Base-by-base conservation (phyloP, 257 asterid genomes). In the Thymus mandschuricus region DNA sequence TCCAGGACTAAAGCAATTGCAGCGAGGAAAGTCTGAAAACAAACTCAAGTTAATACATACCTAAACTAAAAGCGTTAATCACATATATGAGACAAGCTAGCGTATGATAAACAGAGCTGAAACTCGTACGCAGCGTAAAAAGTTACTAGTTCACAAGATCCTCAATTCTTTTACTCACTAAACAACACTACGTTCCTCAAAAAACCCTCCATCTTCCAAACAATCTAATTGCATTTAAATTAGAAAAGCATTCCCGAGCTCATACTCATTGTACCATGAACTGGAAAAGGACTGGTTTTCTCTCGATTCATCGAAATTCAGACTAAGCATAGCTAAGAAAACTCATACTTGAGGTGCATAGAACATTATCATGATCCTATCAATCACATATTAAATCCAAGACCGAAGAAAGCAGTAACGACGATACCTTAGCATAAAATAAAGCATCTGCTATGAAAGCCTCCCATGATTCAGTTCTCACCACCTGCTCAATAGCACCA, bases 381-480 rank as follows among this genome's bases (percentile, higher is more conserved):
- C 64, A 57, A 60, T 29, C 3, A 11, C 15, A 46, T 11, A 64
- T 54, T 69, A 56, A 30, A 58, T 51, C 59, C 60, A 50, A 52
- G 55, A 71, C 13, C 10, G 11, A 8, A 51, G 62, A 76, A 21
- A 68, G 63, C 50, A 66, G 75, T 41, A 69, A 56, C 5, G 5
- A 64, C 61, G 50, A 64, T 72, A 94, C 98, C 97, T 94, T 94
- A 27, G 93, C 96, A 82, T 72, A 89, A 58, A 91, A 80, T 27
- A 94, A 78, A 33, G 84, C 61, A 77, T 86, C 95, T 12, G 76
- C 82, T 40, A 88, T 79, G 78, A 84, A 88, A 52, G 85, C 80
- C 81, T 94, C 94, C 99, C 99, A 94, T 31, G 98, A 85, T 80
- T 94, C 99, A 13, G 86, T 83, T 85, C 76, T 89, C 8, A 89